Conservation (phyloP, 768 basidiomycete genomes). For the Psilocybe subaeruginosa region DNA sequence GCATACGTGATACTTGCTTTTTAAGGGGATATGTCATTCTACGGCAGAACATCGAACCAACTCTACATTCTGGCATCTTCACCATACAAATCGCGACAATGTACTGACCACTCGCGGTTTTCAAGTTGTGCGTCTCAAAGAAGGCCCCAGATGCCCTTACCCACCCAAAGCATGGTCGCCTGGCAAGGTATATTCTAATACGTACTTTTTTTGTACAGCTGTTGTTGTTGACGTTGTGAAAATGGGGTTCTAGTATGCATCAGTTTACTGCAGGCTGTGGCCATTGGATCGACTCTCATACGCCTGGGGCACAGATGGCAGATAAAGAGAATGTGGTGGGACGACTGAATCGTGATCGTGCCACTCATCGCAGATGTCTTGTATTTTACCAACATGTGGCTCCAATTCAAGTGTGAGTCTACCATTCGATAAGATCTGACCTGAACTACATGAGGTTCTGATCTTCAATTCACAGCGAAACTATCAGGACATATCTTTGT, state of each 20-base stretch:
- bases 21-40: too few species aligned
- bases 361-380: conserved; percentile 16
- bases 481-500: not conserved
- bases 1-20: too few species aligned
- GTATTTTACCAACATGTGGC: conserved; percentile 17
- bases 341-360: conserved; percentile 23
- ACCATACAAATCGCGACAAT: too few species aligned
- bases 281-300: conserved; percentile 18
- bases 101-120: not conserved
- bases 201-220: not conserved
- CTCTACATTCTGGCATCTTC: too few species aligned
- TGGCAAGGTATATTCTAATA: conserved; percentile 13
- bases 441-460: not conserved
- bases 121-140: not conserved
- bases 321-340: conserved; percentile 24
- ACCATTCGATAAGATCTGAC: not conserved
- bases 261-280: conserved; percentile 19
- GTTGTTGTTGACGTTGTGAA: too few species aligned
- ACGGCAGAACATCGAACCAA: too few species aligned
- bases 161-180: conserved; percentile 7
- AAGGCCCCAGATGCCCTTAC: conserved; percentile 2
- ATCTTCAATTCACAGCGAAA: not conserved
- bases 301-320: conserved; percentile 20
- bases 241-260: not conserved
- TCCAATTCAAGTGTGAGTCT: conserved; percentile 10